Evolutionary conservation across 805 yeast genomes (phyloP), one percentile per base, ranked within the genome.

Genomic region (Danielia reshetovae): DNA sequence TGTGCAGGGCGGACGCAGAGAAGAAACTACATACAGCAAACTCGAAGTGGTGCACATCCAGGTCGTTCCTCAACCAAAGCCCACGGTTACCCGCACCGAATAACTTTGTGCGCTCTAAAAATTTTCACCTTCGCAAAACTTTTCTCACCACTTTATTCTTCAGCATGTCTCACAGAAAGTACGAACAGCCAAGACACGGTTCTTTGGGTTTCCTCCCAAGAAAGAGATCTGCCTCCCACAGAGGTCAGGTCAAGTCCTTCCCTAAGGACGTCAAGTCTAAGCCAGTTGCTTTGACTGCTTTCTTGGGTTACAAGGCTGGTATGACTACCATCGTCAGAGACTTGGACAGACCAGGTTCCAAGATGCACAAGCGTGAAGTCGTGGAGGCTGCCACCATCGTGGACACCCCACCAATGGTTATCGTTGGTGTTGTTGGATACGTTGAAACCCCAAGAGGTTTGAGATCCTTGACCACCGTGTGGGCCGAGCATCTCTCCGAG

Each of bases 121-220:
- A 15, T 6, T 6, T 32, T 30, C 27, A 7, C 16, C 34, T 11
- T 18, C 30, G n/a, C n/a, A 30, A n/a, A n/a, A n/a, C n/a, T 38
- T 45, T 42, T 23, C 36, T 48, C 59, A 24, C 45, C 36, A 57
- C 61, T 54, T 57, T 59, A 38, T 34, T 46, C 26, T 33, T 35
- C 36, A 39, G 49, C 48, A 93, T 93, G 99, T 93, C 98, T 72
- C 99, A 93, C 93, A 87, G 99, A 85, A 93, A 93, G 84, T 93
- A 68, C 93, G 97, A 93, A 86, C 95, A 93, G 62, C 99, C 99
- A 81, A 88, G 99, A 81, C 97, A 93, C 89, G 99, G 99, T 75
- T 90, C 95, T 73, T 79, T 93, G 72, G 98, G 97, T 68, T 93
- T 88, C 96, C 79, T 84, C 63, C 98, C 99, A 84, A 88, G 96